Evolutionary conservation across 1,284 basidiomycete genomes (phyloP), one percentile per base, ranked within the genome.

Genomic region (Xanthoconium separans): DNA sequence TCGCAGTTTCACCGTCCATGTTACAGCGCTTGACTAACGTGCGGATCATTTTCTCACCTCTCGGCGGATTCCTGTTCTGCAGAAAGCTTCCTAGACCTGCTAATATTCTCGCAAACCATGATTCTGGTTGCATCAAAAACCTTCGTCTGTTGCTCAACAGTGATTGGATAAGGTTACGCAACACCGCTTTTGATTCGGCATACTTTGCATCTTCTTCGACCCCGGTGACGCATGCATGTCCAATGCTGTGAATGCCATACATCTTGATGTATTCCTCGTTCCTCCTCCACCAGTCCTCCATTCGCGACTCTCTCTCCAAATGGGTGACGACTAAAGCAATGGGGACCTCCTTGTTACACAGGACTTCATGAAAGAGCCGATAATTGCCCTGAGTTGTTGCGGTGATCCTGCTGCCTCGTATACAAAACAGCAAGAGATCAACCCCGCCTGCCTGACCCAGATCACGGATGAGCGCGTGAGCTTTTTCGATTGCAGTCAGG

Each of bases 141-240:
- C 20, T 62, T 41, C 42, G 58, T 29, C 18, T 54, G 51, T 47
- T 40, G 44, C 42, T 43, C n/a, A 58, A 10, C n/a, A 49, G 66
- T 5, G 47, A 61, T 18, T 47, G n/a, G 16, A 67, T 44, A 43
- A 67, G 65, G 12, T 34, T 33, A 13, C 53, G 51, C 34, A 70
- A 36, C 15, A 40, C 44, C 2, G 44, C 41, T 45, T 44, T 53
- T 24, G 65, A 67, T 56, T 69, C 53, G 7, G 24, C 9, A 15
- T 69, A 68, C 50, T 69, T 67, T 45, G 54, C 50, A 18, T 68
- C 63, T 45, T 67, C 68, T 46, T 66, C 54, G 6, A 69, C 50
- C 15, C 73, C 72, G 1, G 76, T 78, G 47, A 77, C 65, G 55
- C 77, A 78, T 6, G 73, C 75, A 10, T 70, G 63, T 7, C 66